Percentiles rank a stretch among this genome's conserved stretches.
Conservation (phyloP, 495 filamentous ascomycete genomes). For the Schizothecium vesticola region DNA sequence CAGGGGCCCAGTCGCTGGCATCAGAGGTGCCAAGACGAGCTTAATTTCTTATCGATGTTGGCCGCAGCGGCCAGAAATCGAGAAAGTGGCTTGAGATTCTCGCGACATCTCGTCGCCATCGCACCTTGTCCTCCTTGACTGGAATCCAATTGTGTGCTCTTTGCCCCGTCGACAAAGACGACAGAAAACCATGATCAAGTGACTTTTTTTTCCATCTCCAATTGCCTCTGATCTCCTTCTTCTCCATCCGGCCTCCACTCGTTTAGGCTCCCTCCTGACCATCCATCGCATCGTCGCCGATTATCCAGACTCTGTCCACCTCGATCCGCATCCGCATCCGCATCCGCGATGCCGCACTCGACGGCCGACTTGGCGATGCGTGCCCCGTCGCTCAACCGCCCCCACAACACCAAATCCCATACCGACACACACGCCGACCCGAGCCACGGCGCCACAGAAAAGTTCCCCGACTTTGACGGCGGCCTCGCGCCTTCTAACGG, state of each 20-base stretch:
- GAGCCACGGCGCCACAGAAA: slow-evolving; percentile 39
- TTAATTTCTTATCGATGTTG: slow-evolving; percentile 12
- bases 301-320: background rate
- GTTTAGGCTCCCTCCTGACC: background rate
- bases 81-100: background rate
- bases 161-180: background rate
- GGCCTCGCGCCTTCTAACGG: slow-evolving; percentile 28
- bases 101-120: background rate
- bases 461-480: slow-evolving; percentile 50
- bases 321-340: background rate
- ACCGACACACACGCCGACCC: slow-evolving; percentile 30
- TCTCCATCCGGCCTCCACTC: background rate
- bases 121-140: background rate
- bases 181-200: slow-evolving; percentile 7
- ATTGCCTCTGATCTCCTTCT: background rate
- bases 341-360: slow-evolving; percentile 28
- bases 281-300: background rate
- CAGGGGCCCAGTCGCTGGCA: background rate
- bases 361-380: slow-evolving; percentile 26
- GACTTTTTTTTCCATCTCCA: background rate
- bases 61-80: background rate
- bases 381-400: slow-evolving; percentile 24
- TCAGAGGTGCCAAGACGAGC: slow-evolving; percentile 11
- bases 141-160: background rate
- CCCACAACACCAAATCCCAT: slow-evolving; percentile 26